Evolutionary conservation across 371 early-diverging fungal genomes (phyloP).

Genomic region (Saksenaea vasiformis): DNA sequence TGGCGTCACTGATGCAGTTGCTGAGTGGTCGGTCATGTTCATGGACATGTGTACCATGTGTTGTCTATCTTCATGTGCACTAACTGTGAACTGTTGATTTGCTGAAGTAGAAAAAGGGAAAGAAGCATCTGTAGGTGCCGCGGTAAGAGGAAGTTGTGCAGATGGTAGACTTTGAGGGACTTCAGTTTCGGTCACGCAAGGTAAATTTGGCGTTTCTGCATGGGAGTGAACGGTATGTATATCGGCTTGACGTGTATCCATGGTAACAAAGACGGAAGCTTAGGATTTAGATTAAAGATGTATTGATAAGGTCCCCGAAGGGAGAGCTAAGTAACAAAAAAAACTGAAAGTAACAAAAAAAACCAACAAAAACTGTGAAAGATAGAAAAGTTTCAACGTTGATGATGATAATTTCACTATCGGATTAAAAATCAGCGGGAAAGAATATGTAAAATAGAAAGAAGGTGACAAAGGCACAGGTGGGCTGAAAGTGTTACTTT

Average conservation of each 20-base stretch:
- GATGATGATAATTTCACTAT: neutral
- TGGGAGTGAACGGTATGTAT: neutral
- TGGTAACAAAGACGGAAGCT: neutral
- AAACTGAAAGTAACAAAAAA: neutral
- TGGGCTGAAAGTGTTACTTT: slow-evolving; percentile 1
- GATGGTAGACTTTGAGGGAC: neutral
- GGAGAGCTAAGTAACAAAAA: neutral
- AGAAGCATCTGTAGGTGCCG: neutral
- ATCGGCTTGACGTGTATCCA: neutral
- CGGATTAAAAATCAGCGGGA: neutral
- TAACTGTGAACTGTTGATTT: neutral
- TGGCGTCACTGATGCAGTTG: slow-evolving; percentile 3
- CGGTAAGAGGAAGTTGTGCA: neutral
- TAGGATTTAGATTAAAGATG: neutral
- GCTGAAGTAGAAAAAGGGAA: neutral
- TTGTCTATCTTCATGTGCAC: neutral
- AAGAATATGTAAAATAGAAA: neutral
- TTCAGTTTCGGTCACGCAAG: neutral
- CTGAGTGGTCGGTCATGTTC: neutral
- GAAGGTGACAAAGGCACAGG: neutral
- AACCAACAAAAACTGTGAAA: neutral
- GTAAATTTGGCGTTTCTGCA: neutral
- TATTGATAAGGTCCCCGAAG: slow-evolving; percentile 2
- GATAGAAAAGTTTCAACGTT: neutral
- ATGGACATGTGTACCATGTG: neutral